Base-by-base conservation (phyloP, 1,139 yeast genomes). In the Hansenula anomala region DNA sequence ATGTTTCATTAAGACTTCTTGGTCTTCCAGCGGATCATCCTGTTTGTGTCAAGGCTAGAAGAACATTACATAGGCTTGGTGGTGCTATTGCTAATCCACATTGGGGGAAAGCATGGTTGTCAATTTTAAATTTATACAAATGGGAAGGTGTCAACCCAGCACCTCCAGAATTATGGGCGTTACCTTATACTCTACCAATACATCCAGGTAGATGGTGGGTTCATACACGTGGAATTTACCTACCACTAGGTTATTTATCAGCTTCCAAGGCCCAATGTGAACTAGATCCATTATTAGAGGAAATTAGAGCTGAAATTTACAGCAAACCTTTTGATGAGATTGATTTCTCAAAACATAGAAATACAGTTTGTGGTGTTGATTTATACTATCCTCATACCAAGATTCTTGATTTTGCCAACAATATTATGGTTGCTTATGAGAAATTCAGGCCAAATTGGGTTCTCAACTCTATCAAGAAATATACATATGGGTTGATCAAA, bases 161-260 rank as follows among this genome's bases (percentile, higher is more conserved):
- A 2, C 98, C 98, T 3, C 94, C 97, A 2, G 99, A 94, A 59
- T 64, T 90, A 38, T 94, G 96, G 95, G 64, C 84, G 48, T 63
- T 92, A 35, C 99, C 98, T 2, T 86, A 88, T 47, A 58, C 71
- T 37, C 53, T 82, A 3, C 95, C 96, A 0, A 69, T 89, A 30
- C 98, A 92, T 58, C 98, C 99, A 1, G 95, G 92, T 23, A 75
- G 88, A 56, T 94, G 97, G 98, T 94, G 99, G 99, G 97, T 92
- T 23, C 99, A 94, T 56, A 92, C 97, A 0, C 68, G 99, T 42
- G 96, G 95, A 1, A 88, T 94, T 26, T 92, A 90, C 55, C 63
- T 87, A 33, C 95, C 97, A 0, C 68, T 90, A 54, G 94, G 97
- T 14, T 92, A 90, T 57, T 60, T 92, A 12, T 77, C 85, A 17